Conservation (phyloP, 2,329 filamentous ascomycete genomes). For the Penicillium digitatum region DNA sequence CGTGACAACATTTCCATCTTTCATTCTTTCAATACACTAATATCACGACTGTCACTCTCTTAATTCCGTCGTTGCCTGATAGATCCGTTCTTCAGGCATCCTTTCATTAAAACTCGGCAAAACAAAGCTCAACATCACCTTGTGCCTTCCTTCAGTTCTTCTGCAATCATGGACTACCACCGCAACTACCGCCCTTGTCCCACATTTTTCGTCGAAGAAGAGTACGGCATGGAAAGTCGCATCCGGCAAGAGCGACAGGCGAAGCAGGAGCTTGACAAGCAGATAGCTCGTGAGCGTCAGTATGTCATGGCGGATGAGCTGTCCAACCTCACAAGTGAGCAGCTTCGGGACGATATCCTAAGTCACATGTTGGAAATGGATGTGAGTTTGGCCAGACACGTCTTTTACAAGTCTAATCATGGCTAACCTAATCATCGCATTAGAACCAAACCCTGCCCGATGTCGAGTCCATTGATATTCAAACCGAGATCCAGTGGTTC, state of each 20-base stretch:
- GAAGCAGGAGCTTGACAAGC: constrained; percentile 70
- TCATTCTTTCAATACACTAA: constrained; percentile 43
- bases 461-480: constrained; percentile 96
- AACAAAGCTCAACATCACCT: constrained; percentile 11
- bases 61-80: constrained; percentile 42
- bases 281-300: constrained; percentile 76
- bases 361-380: constrained; percentile 96
- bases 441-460: constrained; percentile 85
- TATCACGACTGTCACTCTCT: constrained; percentile 51
- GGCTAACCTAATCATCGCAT: constrained; percentile 20
- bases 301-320: constrained; percentile 85
- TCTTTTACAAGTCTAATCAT: background rate
- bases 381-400: constrained; percentile 40
- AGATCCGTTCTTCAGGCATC: constrained; percentile 41
- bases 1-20: constrained; percentile 56
- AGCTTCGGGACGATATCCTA: constrained; percentile 92
- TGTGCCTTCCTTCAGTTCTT: constrained; percentile 9
- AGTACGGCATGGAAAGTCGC: constrained; percentile 51
- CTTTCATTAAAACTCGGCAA: constrained; percentile 36
- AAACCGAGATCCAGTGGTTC: constrained; percentile 99
- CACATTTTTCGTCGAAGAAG: constrained; percentile 63
- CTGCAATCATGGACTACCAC: constrained; percentile 53
- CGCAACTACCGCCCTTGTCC: constrained; percentile 62
- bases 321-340: constrained; percentile 76
- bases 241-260: constrained; percentile 48